phyloP scores from a whole-genome alignment of 371 early-diverging fungal species.

The Smittium culicis region DNA sequence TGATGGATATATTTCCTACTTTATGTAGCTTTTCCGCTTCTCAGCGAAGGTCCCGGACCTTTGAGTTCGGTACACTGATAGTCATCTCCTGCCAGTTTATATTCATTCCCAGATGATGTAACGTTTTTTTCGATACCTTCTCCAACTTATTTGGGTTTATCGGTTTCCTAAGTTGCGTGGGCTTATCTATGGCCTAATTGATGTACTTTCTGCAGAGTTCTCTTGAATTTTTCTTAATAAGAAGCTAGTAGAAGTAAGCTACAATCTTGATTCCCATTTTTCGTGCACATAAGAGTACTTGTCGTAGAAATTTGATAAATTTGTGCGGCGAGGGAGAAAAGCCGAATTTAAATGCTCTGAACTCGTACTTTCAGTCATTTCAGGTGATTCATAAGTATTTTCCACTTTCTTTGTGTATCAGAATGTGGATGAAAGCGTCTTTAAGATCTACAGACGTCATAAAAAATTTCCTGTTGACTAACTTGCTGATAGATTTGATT shows the following conservation, averaged over 20 bases:
- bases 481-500: not conserved
- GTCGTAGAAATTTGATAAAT: not conserved
- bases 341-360: not conserved
- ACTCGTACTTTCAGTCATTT: not conserved
- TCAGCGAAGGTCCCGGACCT: not conserved
- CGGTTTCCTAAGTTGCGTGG: not conserved
- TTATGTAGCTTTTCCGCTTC: not conserved
- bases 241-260: not conserved
- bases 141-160: slow-evolving; percentile 24
- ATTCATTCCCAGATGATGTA: not conserved
- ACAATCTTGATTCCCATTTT: not conserved
- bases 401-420: not conserved
- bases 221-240: slow-evolving; percentile 1
- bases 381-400: not conserved
- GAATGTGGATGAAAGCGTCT: not conserved
- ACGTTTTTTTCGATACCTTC: not conserved
- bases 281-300: not conserved
- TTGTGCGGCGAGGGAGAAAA: not conserved
- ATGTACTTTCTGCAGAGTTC: not conserved
- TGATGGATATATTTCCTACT: not conserved
- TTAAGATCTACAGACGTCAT: not conserved
- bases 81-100: not conserved
- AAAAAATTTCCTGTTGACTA: not conserved
- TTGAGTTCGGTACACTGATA: not conserved
- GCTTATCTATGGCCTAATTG: not conserved